Percentiles rank a stretch among this genome's conserved stretches.
Evolutionary conservation across 306 rosid genomes (phyloP).

Genomic region (Clitoria ternatea): DNA sequence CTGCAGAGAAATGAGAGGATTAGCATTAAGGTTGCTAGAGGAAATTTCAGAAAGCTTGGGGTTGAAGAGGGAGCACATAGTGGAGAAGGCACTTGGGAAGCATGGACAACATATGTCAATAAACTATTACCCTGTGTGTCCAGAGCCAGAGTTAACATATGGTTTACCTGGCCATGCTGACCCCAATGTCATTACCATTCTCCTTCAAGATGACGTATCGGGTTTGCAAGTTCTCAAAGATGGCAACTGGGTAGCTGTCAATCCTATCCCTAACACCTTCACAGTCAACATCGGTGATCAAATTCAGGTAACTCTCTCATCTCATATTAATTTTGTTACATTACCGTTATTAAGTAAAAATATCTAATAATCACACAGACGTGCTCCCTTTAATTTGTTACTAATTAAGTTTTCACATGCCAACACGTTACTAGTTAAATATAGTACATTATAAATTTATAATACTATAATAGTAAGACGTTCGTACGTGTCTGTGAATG

Average conservation of each 20-base stretch:
- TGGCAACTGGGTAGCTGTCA: slow-evolving; percentile 68
- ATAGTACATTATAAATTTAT: too few species aligned
- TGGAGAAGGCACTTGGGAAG: slow-evolving; percentile 43
- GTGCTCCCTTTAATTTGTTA: too few species aligned
- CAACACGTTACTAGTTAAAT: too few species aligned
- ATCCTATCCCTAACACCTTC: slow-evolving; percentile 74
- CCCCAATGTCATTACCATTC: slow-evolving; percentile 81
- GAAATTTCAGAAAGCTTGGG: slow-evolving; percentile 76
- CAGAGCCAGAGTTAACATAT: slow-evolving; percentile 80
- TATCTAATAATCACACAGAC: too few species aligned
- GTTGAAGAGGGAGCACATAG: slow-evolving; percentile 50
- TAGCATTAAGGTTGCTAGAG: slow-evolving; percentile 50
- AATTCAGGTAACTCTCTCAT: slow-evolving; percentile 81
- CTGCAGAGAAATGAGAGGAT: slow-evolving; percentile 42
- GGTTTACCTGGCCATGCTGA: slow-evolving; percentile 87
- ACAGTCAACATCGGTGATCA: slow-evolving; percentile 80
- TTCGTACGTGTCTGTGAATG: too few species aligned
- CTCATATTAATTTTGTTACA: neutral
- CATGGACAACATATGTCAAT: slow-evolving; percentile 96
- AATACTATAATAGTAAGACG: too few species aligned
- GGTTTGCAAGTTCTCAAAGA: slow-evolving; percentile 80
- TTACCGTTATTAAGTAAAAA: too few species aligned
- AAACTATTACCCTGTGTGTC: slow-evolving; percentile 84
- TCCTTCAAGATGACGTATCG: slow-evolving; percentile 63
- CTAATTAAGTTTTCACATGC: too few species aligned